Conservation (phyloP, 2,329 filamentous ascomycete species). For the Colletotrichum cereale region DNA sequence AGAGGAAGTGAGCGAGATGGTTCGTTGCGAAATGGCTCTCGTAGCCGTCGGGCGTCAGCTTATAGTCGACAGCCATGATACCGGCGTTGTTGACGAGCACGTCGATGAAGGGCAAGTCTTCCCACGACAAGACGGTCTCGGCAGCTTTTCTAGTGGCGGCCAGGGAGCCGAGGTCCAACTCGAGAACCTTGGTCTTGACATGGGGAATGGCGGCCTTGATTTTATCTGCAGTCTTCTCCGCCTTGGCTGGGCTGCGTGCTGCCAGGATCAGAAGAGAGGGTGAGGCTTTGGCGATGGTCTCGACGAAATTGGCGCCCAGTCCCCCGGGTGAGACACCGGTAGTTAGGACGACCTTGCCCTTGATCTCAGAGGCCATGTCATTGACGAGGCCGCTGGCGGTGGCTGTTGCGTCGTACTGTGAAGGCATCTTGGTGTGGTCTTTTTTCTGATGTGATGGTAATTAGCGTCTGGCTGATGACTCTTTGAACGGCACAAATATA, state of each 20-base stretch:
- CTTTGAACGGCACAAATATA: background rate
- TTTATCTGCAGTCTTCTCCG: slow-evolving; percentile 51
- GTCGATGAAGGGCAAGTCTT: slow-evolving; percentile 51
- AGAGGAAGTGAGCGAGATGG: slow-evolving; percentile 60
- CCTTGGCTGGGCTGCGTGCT: slow-evolving; percentile 57
- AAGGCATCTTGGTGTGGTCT: slow-evolving; percentile 13
- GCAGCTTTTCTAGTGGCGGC: slow-evolving; percentile 55
- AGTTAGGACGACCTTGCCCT: slow-evolving; percentile 53
- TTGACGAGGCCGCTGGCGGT: slow-evolving; percentile 45
- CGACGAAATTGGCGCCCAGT: slow-evolving; percentile 53
- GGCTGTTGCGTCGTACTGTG: slow-evolving; percentile 27
- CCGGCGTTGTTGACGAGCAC: slow-evolving; percentile 61
- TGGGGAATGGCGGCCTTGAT: slow-evolving; percentile 49
- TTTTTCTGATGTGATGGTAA: background rate
- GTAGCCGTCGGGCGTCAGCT: slow-evolving; percentile 54
- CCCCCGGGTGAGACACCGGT: slow-evolving; percentile 56
- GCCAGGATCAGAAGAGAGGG: slow-evolving; percentile 59
- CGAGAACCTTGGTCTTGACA: slow-evolving; percentile 50
- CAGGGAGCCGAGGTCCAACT: slow-evolving; percentile 55
- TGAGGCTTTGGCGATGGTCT: slow-evolving; percentile 54
- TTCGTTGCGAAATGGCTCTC: slow-evolving; percentile 60
- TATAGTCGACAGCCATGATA: slow-evolving; percentile 53
- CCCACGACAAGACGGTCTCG: slow-evolving; percentile 48
- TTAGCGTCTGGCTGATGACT: background rate
- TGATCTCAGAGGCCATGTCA: slow-evolving; percentile 49